phyloP scores from a whole-genome alignment of 2,329 filamentous ascomycete genomes.

The Alternaria alternata region DNA sequence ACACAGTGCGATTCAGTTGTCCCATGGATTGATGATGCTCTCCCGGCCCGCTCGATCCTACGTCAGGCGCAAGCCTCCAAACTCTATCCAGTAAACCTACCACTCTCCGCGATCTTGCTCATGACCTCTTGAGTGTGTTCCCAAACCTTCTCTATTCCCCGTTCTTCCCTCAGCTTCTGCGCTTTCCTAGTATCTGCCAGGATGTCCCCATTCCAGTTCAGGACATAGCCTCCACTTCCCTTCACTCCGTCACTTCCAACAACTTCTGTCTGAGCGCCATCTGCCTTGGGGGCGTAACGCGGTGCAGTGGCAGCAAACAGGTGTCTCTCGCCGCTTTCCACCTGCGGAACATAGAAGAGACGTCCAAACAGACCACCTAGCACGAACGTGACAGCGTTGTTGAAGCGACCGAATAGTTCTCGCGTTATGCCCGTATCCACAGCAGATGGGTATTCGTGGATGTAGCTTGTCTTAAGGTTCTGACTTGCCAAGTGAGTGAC shows the following conservation, averaged over 20 bases:
- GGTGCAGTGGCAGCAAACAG: constrained; percentile 41
- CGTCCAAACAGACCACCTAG: constrained; percentile 19
- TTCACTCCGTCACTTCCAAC: constrained; percentile 33
- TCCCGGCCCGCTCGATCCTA: constrained; percentile 2
- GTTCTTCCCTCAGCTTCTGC: constrained; percentile 30
- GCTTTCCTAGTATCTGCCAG: constrained; percentile 25
- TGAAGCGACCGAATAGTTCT: constrained; percentile 17
- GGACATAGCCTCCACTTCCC: constrained; percentile 38
- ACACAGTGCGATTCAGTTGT: constrained; percentile 2
- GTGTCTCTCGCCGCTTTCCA: constrained; percentile 47
- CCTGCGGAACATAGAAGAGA: constrained; percentile 28
- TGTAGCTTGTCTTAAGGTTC: constrained; percentile 33
- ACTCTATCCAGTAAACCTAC: constrained; percentile 4
- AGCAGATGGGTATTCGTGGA: constrained; percentile 38
- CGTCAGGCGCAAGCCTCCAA: not conserved
- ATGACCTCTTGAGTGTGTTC: constrained; percentile 44
- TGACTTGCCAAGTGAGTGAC: constrained; percentile 32
- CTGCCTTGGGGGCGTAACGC: constrained; percentile 29
- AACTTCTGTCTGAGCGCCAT: constrained; percentile 15
- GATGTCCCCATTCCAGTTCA: constrained; percentile 38
- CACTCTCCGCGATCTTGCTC: constrained; percentile 29
- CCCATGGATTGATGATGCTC: not conserved
- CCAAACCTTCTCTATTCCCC: constrained; percentile 41
- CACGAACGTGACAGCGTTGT: constrained; percentile 8
- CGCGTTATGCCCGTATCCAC: constrained; percentile 34